Base-by-base conservation (phyloP, 177 flowering plant species). In the Tripterygium wilfordii region DNA sequence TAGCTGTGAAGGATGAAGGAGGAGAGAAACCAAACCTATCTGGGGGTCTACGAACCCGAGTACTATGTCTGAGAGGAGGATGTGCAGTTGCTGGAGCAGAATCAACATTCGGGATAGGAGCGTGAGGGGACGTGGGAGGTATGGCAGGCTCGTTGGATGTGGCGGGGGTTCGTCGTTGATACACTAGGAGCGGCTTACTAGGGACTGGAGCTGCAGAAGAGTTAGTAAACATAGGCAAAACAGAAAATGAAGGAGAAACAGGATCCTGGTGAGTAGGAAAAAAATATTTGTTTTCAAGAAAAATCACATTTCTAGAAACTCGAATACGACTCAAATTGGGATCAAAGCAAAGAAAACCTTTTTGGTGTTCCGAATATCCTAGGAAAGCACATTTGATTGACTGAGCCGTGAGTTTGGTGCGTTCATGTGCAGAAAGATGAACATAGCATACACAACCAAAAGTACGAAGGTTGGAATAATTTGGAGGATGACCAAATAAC, bases 361-460 rank as follows among this genome's bases (percentile, higher is more conserved):
- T 45, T 1, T 45, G 13, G 2, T 10, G 16, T 21, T 9, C 2
- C 9, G 4, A 8, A 29, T 45, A 45, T 15, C 49, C 49, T 7
- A 45, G 5, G 30, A 45, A 45, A 8, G 13, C 35, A 45, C 49
- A 45, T 45, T 29, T 16, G 27, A 19, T 33, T 10, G 8, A 44
- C 19, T 25, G 21, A 4, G 20, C 12, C 2, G 32, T 16, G 7
- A 45, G 36, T 45, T 45, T 28, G 7, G 15, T 13, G 12, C 36
- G 3, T 45, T 45, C 23, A 15, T 45, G 36, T 1, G 21, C 14
- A 1, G 23, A 36, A 8, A 45, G 19, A 30, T 28, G 49, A 28
- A 45, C 49, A 45, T 21, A 28, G 12, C 49, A 45, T 1, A 45
- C 23, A 45, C 17, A 45, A 29, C 29, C 36, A 45, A 45, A 30